Base-by-base conservation (phyloP, 176 grass and related monocot genomes). In the Metroxylon sagu region DNA sequence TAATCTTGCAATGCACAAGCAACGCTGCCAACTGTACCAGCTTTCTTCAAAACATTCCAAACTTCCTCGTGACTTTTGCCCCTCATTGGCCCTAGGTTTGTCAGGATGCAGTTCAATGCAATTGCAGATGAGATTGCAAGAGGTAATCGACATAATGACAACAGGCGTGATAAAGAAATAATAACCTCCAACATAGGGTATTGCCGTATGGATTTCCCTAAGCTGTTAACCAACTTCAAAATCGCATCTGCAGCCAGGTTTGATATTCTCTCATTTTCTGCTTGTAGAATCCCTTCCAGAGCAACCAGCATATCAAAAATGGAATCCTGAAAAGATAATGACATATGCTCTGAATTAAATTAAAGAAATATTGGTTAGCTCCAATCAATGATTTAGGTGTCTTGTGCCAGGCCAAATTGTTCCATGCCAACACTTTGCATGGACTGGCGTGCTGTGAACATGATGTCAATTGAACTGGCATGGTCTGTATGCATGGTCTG, bases 1-100 rank as follows among this genome's bases (percentile, higher is more conserved):
- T 70, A 83, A 73, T 58, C 77, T 75, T 68, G 75, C 27, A 90
- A 29, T 75, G 76, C 69, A 70, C 21, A 56, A 69, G 69, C 29
- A 50, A 78, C 67, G 68, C 50, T 73, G 12, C 27, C 54, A 76
- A 97, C 23, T 6, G 79, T 66, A 76, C 61, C 60, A 28, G 81
- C 68, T 61, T 72, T 73, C 19, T 91, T 84, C 72, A 97, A 71
- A 67, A 76, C 79, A 26, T 75, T 66, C 83, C 75, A 84, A 60
- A 88, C 79, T 76, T 91, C 77, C 74, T 29, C 15, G 49, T 70
- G 80, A 60, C 54, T 50, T 72, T 71, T 65, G 64, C 3, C 3
- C 60, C 75, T 89, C 0, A 51, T 50, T 19, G 35, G 59, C 10
- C 21, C 70, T 74, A 78, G 19, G 62, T 53, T 85, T 18, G 68